Evolutionary conservation across 352 stramenopile genomes (phyloP).

Genomic region (Phytophthora chlamydospora): DNA sequence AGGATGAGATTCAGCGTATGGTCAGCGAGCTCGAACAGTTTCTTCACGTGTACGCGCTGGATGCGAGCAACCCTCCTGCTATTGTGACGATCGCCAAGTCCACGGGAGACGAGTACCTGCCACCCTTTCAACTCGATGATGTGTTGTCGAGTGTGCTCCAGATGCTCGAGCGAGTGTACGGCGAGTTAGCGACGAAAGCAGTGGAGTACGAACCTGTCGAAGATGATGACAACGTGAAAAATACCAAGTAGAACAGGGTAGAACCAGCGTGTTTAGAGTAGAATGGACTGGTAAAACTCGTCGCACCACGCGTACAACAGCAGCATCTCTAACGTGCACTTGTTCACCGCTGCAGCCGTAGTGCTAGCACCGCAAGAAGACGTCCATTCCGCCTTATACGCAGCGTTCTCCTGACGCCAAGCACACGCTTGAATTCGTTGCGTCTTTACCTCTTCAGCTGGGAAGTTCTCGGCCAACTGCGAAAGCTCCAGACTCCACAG

Average conservation of each 20-base stretch:
- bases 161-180: slow-evolving; percentile 52
- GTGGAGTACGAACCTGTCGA: slow-evolving; percentile 59
- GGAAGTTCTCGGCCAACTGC: slow-evolving; percentile 38
- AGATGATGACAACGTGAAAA: slow-evolving; percentile 8
- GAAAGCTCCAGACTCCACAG: slow-evolving; percentile 62
- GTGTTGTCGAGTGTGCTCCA: slow-evolving; percentile 54
- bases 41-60: slow-evolving; percentile 26
- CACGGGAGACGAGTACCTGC: slow-evolving; percentile 73
- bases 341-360: slow-evolving; percentile 15
- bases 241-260: slow-evolving; percentile 14
- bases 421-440: slow-evolving; percentile 42
- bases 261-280: slow-evolving; percentile 31
- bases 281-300: slow-evolving; percentile 58
- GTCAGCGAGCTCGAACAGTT: slow-evolving; percentile 44
- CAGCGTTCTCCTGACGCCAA: slow-evolving; percentile 52
- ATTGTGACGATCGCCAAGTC: slow-evolving; percentile 89
- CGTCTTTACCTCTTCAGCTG: slow-evolving; percentile 20
- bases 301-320: slow-evolving; percentile 63
- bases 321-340: slow-evolving; percentile 51
- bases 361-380: slow-evolving; percentile 48
- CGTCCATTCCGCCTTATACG: slow-evolving; percentile 41
- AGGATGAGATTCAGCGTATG: slow-evolving; percentile 59
- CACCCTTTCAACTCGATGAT: slow-evolving; percentile 57
- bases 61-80: slow-evolving; percentile 40
- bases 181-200: slow-evolving; percentile 36